phyloP scores from a whole-genome alignment of 2,329 filamentous ascomycete species.

The Microascus cirrosus region DNA sequence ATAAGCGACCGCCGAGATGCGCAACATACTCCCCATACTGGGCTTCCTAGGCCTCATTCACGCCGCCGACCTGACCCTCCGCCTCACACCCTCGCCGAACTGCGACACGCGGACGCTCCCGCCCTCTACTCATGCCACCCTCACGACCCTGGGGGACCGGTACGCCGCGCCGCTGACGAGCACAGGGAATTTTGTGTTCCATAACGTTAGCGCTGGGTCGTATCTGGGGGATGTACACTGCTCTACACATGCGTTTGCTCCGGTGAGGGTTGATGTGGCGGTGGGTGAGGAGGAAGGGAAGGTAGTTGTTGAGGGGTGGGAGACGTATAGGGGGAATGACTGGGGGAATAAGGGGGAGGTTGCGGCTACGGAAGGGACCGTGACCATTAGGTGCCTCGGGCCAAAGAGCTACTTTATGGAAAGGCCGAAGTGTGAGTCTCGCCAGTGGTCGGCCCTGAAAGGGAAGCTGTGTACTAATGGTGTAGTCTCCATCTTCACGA shows the following conservation, averaged over 20 bases:
- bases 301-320: slow-evolving; percentile 59
- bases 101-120: slow-evolving; percentile 45
- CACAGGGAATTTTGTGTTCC: slow-evolving; percentile 65
- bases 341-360: slow-evolving; percentile 77
- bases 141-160: slow-evolving; percentile 27
- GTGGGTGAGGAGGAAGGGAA: slow-evolving; percentile 60
- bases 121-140: slow-evolving; percentile 54
- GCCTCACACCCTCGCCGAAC: slow-evolving; percentile 18
- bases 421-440: slow-evolving; percentile 59
- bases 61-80: slow-evolving; percentile 33
- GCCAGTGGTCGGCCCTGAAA: not conserved
- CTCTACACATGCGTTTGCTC: slow-evolving; percentile 62
- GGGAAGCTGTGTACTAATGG: not conserved
- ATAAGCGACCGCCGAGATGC: not conserved
- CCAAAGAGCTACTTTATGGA: slow-evolving; percentile 68
- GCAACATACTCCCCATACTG: slow-evolving; percentile 17
- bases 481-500: slow-evolving; percentile 64
- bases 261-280: slow-evolving; percentile 66
- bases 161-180: slow-evolving; percentile 52
- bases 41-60: slow-evolving; percentile 19
- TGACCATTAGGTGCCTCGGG: slow-evolving; percentile 52
- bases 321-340: slow-evolving; percentile 80
- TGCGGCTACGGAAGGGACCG: slow-evolving; percentile 25
- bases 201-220: slow-evolving; percentile 56
- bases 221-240: slow-evolving; percentile 79